These are phyloP conservation scores for Dactylellina sp. DNA, from an alignment of 2,329 filamentous ascomycete species.

Conservation along the genomic window DNA sequence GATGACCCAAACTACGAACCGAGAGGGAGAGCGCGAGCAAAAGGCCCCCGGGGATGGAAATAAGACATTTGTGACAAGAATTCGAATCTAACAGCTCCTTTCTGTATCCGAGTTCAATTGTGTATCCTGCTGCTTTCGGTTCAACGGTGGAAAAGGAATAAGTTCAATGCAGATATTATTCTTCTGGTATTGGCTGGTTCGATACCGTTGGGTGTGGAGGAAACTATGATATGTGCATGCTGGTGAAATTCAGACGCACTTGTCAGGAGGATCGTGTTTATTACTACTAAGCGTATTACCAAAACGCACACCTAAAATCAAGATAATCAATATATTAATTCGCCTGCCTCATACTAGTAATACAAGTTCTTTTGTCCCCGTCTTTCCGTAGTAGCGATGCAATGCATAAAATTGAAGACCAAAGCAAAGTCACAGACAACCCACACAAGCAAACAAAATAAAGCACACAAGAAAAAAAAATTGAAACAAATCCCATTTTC, in stretches of 20 bases:
- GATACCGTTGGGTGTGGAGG: neutral
- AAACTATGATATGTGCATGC: too few relatives aligned
- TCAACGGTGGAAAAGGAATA: neutral
- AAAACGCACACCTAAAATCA: neutral
- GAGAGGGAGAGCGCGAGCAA: constrained; percentile 61
- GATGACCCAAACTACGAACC: constrained; percentile 60
- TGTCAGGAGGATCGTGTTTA: neutral
- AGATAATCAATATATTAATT: constrained; percentile 23
- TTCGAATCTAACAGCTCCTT: neutral
- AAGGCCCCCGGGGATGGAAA: constrained; percentile 58
- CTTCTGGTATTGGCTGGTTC: neutral
- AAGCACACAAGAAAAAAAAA: neutral
- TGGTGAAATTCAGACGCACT: too few relatives aligned
- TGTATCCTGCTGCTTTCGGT: neutral
- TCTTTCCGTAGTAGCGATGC: constrained; percentile 21
- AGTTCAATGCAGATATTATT: neutral
- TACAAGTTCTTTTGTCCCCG: constrained; percentile 30
- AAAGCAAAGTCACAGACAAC: neutral
- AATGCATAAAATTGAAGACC: constrained; percentile 24
- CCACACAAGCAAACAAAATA: neutral
- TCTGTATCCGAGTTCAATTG: neutral
- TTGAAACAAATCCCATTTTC: constrained; percentile 25
- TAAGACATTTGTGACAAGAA: neutral
- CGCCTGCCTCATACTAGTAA: constrained; percentile 24
- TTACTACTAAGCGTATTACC: neutral